phyloP scores from a whole-genome alignment of 106 monocot genomes.

The Narthecium ossifragum region DNA sequence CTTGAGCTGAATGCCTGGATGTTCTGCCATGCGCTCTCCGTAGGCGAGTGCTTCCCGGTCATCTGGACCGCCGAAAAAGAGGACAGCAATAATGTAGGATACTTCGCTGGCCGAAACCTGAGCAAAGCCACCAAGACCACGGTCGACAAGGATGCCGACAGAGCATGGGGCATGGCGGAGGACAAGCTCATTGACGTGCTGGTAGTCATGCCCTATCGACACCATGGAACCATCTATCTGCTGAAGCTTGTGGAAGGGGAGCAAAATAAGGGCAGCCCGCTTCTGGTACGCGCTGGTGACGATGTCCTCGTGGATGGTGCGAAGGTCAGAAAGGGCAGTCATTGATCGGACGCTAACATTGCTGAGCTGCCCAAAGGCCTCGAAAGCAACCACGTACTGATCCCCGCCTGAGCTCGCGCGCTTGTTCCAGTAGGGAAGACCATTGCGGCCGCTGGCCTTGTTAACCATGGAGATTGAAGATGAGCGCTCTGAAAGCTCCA shows the following conservation, averaged over 20 bases:
- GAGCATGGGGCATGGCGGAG: constrained; percentile 31
- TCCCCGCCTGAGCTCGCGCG: neutral
- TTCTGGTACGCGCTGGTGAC: constrained; percentile 14
- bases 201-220: constrained; percentile 19
- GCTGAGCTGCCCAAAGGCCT: constrained; percentile 27
- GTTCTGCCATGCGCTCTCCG: constrained; percentile 8
- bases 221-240: constrained; percentile 22
- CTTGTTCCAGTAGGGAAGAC: constrained; percentile 26
- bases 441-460: constrained; percentile 30
- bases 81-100: constrained; percentile 1
- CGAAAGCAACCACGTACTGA: constrained; percentile 23
- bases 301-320: constrained; percentile 34
- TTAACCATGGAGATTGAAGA: constrained; percentile 35
- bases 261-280: constrained; percentile 22
- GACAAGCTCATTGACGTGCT: constrained; percentile 23
- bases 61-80: neutral
- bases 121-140: constrained; percentile 24
- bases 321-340: constrained; percentile 30
- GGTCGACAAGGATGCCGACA: constrained; percentile 30
- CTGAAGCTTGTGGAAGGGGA: constrained; percentile 28
- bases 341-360: constrained; percentile 22
- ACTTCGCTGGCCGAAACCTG: constrained; percentile 24
- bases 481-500: constrained; percentile 41
- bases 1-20: constrained; percentile 19
- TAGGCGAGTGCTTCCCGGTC: neutral